Conservation (phyloP, 768 basidiomycete species). For the Lactifluus pinguis region DNA sequence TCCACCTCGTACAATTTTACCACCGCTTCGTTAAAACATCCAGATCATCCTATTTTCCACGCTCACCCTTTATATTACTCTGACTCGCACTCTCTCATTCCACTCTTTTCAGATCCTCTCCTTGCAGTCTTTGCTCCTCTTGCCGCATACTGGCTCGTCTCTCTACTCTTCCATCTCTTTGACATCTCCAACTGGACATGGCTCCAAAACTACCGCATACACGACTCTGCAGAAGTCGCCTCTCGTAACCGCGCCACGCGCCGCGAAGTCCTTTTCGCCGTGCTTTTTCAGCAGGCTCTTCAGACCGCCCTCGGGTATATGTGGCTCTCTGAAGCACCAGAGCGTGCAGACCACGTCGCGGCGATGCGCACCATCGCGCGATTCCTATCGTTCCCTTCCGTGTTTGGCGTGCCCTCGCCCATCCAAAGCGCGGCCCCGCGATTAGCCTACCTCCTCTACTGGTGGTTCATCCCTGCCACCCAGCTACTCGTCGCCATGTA, state of each 20-base stretch:
- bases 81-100: slow-evolving; percentile 37
- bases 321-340: slow-evolving; percentile 44
- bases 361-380: slow-evolving; percentile 21
- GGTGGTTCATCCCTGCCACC: slow-evolving; percentile 79
- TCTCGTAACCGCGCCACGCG: slow-evolving; percentile 68
- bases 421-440: slow-evolving; percentile 29
- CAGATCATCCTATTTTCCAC: neutral
- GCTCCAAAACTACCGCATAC: slow-evolving; percentile 79
- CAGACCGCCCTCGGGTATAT: slow-evolving; percentile 71
- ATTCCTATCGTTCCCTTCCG: neutral
- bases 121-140: slow-evolving; percentile 70
- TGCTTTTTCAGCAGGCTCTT: slow-evolving; percentile 76
- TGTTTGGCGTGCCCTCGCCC: slow-evolving; percentile 33
- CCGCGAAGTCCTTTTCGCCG: slow-evolving; percentile 63
- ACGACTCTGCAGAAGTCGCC: slow-evolving; percentile 75
- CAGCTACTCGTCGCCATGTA: slow-evolving; percentile 80
- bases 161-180: slow-evolving; percentile 71
- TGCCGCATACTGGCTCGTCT: slow-evolving; percentile 75
- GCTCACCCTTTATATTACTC: slow-evolving; percentile 47
- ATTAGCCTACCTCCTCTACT: slow-evolving; percentile 63
- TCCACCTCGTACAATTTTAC: too few species aligned
- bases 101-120: slow-evolving; percentile 56
- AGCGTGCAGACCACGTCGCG: slow-evolving; percentile 16
- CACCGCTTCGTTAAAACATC: too few species aligned
- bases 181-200: slow-evolving; percentile 71